Conservation (phyloP, 2,329 filamentous ascomycete genomes). For the Moelleriella libera region DNA sequence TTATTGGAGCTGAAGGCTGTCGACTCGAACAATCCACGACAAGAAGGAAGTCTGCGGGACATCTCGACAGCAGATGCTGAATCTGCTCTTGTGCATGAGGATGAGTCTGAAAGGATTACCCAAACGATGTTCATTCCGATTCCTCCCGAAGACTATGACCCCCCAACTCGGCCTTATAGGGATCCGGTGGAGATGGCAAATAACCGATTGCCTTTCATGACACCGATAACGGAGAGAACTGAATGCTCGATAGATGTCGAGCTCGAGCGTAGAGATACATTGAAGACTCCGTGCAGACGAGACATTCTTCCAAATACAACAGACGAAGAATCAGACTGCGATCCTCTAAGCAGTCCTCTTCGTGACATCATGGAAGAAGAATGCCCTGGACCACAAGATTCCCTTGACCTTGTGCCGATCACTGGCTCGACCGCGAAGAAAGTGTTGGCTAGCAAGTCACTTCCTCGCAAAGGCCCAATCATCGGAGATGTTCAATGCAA, state of each 20-base stretch:
- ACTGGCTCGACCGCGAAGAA: constrained; percentile 19
- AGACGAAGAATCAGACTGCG: constrained; percentile 21
- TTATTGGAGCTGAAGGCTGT: background rate
- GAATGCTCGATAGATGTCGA: constrained; percentile 69
- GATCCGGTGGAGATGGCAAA: constrained; percentile 71
- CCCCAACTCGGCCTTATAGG: constrained; percentile 65
- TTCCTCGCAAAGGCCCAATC: constrained; percentile 50
- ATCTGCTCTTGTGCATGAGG: background rate
- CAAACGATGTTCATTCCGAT: constrained; percentile 62
- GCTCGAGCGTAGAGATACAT: constrained; percentile 43
- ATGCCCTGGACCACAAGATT: constrained; percentile 29
- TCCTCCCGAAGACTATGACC: constrained; percentile 75
- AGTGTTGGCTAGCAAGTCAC: constrained; percentile 20
- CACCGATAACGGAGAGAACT: constrained; percentile 89
- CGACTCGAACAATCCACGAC: background rate
- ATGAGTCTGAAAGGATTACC: constrained; percentile 26
- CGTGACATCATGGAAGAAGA: constrained; percentile 45
- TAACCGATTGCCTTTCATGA: constrained; percentile 94
- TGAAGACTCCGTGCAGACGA: constrained; percentile 66
- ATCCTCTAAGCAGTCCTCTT: constrained; percentile 56
- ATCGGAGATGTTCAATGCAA: constrained; percentile 80
- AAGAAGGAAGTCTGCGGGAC: background rate
- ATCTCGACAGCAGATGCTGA: background rate
- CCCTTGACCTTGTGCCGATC: constrained; percentile 35
- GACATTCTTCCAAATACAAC: constrained; percentile 11